These are phyloP conservation scores for Flaveria ramosissima DNA, from an alignment of 129 eudicot species.

Conservation along the genomic window DNA sequence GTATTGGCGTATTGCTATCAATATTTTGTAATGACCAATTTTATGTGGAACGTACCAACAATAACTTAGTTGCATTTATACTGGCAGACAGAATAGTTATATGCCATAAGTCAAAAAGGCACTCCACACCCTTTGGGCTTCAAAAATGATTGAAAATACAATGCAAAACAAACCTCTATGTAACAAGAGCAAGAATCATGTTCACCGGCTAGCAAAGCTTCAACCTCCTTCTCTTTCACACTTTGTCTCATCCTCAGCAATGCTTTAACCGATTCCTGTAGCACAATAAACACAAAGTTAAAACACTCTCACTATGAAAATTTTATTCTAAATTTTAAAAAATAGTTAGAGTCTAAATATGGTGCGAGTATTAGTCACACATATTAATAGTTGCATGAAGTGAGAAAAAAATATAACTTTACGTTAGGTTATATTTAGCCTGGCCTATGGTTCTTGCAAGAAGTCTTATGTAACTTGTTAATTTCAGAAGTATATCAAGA, in stretches of 20 bases:
- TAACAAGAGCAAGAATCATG: constrained; percentile 92
- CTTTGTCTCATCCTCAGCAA: constrained; percentile 65
- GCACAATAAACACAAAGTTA: constrained; percentile 16
- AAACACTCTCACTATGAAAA: not conserved
- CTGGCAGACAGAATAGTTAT: not conserved
- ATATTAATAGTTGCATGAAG: no score
- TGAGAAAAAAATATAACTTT: no score
- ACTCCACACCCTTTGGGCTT: not conserved
- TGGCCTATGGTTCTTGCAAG: no score
- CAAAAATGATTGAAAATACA: not conserved
- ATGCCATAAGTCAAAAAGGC: not conserved
- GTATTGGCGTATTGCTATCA: no score
- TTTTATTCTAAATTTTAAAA: not conserved
- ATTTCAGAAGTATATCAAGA: no score
- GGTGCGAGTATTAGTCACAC: no score
- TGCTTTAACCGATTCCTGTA: constrained; percentile 73
- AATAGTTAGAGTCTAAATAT: not conserved
- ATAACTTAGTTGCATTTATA: not conserved
- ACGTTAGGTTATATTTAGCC: no score
- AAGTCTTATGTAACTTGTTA: no score
- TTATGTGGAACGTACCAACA: not conserved
- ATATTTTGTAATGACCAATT: no score
- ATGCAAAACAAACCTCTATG: constrained; percentile 61
- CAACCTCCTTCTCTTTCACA: constrained; percentile 79
- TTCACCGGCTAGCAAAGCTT: constrained; percentile 87